These are phyloP conservation scores for fission yeast (Schizosaccharomyces pombe) DNA, from an alignment of 805 yeast species.

Conservation along the genomic window DNA sequence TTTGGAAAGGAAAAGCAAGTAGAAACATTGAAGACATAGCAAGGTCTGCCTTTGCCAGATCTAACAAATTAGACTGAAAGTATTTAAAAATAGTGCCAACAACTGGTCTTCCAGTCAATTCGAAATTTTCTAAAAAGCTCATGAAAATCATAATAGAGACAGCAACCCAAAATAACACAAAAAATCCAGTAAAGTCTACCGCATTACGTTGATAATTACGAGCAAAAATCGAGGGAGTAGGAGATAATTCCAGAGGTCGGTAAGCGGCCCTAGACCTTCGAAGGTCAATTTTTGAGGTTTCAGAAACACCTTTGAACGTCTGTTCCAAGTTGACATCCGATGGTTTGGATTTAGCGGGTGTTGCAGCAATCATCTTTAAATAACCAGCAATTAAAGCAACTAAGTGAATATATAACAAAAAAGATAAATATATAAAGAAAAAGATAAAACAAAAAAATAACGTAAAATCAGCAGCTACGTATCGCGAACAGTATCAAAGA, in stretches of 20 bases:
- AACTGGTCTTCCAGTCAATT: background rate
- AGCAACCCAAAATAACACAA: background rate
- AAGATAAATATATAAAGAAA: too few relatives aligned
- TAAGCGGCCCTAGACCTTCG: background rate
- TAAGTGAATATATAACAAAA: too few relatives aligned
- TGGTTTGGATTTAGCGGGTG: background rate
- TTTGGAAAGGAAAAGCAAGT: background rate
- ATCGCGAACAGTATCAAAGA: too few relatives aligned
- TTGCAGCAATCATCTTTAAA: background rate
- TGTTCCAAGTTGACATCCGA: background rate
- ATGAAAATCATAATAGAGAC: background rate
- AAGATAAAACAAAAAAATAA: too few relatives aligned
- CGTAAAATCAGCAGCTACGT: too few relatives aligned
- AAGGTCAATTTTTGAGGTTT: background rate
- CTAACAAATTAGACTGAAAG: background rate
- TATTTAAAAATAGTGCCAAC: background rate
- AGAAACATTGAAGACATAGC: background rate
- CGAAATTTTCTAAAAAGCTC: background rate
- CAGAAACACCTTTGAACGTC: background rate
- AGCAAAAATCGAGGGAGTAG: background rate
- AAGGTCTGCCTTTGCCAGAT: background rate
- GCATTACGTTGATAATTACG: background rate
- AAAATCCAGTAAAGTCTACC: constrained; percentile 1
- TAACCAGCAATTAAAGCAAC: too few relatives aligned
- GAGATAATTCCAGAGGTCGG: background rate